A percentile compares a stretch with the other conserved stretches of the same genome.
These are phyloP conservation scores for Macrolepiota fuliginosa DNA, from an alignment of 768 basidiomycete genomes.

Conservation along the genomic window DNA sequence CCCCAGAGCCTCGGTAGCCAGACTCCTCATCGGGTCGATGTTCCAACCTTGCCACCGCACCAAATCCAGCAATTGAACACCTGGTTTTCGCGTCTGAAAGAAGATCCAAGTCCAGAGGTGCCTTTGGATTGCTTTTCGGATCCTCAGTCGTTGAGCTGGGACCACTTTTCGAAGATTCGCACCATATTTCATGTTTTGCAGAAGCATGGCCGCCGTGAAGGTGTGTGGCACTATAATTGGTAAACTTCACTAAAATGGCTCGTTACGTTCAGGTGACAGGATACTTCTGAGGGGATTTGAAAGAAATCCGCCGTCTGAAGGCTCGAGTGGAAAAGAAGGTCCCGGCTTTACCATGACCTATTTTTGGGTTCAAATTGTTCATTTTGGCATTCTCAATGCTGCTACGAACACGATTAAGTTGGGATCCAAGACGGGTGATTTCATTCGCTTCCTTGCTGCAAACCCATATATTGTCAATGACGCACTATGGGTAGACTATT, in stretches of 20 bases:
- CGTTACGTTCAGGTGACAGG: constrained; percentile 31
- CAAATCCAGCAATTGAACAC: constrained; percentile 27
- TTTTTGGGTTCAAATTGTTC: constrained; percentile 49
- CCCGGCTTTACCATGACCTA: constrained; percentile 46
- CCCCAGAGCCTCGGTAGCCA: not conserved
- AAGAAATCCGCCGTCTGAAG: constrained; percentile 32
- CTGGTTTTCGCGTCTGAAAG: constrained; percentile 33
- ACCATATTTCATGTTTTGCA: constrained; percentile 39
- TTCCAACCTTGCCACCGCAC: not conserved
- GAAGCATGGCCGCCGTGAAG: constrained; percentile 39
- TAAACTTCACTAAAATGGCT: not conserved
- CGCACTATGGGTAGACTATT: constrained; percentile 40
- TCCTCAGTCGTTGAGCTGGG: constrained; percentile 38
- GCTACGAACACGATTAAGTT: not conserved
- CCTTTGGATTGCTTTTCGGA: constrained; percentile 34
- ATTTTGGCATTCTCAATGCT: constrained; percentile 40
- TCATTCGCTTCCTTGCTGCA: constrained; percentile 33
- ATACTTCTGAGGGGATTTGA: constrained; percentile 40
- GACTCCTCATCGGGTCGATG: too few species aligned
- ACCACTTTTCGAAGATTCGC: constrained; percentile 46
- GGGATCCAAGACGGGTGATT: constrained; percentile 19
- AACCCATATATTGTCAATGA: constrained; percentile 41
- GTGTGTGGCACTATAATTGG: constrained; percentile 16
- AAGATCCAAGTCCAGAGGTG: constrained; percentile 24
- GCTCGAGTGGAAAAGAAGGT: constrained; percentile 29